A percentile compares a stretch with the other conserved stretches of the same genome.
These are phyloP conservation scores for Pascua guehoae DNA, from an alignment of 1,284 basidiomycete species.

Conservation along the genomic window DNA sequence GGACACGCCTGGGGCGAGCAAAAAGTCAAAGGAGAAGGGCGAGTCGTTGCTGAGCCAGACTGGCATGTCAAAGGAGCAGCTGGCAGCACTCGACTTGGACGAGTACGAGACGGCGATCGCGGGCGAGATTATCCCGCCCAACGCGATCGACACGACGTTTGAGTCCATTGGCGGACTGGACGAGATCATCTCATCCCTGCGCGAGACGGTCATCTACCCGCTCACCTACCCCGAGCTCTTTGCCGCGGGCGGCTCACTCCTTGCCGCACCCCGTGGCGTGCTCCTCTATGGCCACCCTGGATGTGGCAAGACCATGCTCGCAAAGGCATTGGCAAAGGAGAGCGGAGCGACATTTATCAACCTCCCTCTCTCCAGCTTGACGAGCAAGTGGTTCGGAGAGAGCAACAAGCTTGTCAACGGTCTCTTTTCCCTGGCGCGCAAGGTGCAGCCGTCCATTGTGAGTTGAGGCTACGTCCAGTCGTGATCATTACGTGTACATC, in stretches of 20 bases:
- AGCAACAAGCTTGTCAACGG: conserved; percentile 96
- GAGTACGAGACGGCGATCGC: conserved; percentile 57
- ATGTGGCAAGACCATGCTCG: conserved; percentile 92
- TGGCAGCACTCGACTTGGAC: conserved; percentile 54
- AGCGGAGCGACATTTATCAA: conserved; percentile 96
- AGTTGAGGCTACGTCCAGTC: conserved; percentile 9
- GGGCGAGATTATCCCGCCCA: conserved; percentile 53
- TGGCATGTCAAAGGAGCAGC: conserved; percentile 39
- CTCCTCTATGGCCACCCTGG: conserved; percentile 86
- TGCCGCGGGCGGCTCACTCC: conserved; percentile 61
- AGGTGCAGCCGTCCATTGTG: conserved; percentile 67
- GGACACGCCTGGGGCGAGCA: conserved; percentile 31
- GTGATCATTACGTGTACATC: background rate
- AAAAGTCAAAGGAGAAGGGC: conserved; percentile 45
- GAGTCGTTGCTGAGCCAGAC: conserved; percentile 39
- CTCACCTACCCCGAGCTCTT: conserved; percentile 90
- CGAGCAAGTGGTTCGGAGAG: conserved; percentile 97
- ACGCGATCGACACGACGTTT: conserved; percentile 54
- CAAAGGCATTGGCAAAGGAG: conserved; percentile 93
- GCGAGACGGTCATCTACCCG: conserved; percentile 95
- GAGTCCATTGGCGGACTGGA: conserved; percentile 83
- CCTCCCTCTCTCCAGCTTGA: conserved; percentile 60
- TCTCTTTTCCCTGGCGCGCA: conserved; percentile 68
- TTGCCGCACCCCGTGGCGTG: conserved; percentile 61
- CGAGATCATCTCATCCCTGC: conserved; percentile 80